Evolutionary conservation across 2,329 filamentous ascomycete genomes (phyloP), one percentile per base, ranked within the genome.

Genomic region (Colletotrichum truncatum): DNA sequence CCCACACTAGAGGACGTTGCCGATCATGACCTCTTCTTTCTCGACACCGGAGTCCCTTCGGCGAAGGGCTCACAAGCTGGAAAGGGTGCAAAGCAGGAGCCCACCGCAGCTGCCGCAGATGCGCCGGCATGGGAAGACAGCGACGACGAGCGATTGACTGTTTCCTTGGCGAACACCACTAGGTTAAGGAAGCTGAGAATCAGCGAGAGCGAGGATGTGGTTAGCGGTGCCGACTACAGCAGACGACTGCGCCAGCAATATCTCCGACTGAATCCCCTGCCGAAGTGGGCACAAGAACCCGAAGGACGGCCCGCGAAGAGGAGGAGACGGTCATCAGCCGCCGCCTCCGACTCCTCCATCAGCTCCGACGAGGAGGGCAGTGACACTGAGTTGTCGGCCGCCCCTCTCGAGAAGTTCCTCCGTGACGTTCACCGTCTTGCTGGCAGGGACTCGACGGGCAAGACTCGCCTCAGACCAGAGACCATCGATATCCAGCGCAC

Each of bases 401-500:
- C 93, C 67, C 94, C 95, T 3, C 83, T 98, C 23, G 92, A 94
- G 53, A 86, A 87, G 70, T 87, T 98, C 69, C 86, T 98, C 21
- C 92, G 93, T 74, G 89, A 93, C 71, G 88, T 91, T 32, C 87
- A 87, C 51, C 86, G 88, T 34, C 83, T 98, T 51, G 89, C 87
- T 30, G 84, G 84, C 14, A 74, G 79, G 21, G 82, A 81, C 18
- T 79, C 80, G 4, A 72, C 80, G 18, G 61, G 38, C 25, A 87
- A 86, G 74, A 87, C 89, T 72, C 93, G 91, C 74, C 84, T 98
- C 65, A 90, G 93, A 56, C 92, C 95, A 41, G 95, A 97, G 78
- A 90, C 93, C 46, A 85, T 99, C 70, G 92, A 97, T 76, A 97
- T 99, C 67, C 93, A 97, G 76, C 89, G 93, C 72, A 89, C 93